Evolutionary conservation across 345 rosid genomes (phyloP).

Genomic region (Rhizophora mangle): DNA sequence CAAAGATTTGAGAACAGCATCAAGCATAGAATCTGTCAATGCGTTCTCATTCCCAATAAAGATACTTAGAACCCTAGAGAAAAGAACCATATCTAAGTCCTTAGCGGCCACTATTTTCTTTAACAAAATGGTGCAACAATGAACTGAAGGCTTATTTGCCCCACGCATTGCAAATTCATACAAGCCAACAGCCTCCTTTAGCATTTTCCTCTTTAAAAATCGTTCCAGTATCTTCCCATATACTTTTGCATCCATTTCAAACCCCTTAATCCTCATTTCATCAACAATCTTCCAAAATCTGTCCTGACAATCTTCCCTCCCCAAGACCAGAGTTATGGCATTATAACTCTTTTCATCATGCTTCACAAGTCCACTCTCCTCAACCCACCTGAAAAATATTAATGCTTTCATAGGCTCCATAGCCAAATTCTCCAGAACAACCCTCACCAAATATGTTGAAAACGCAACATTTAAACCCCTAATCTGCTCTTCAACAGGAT

Average conservation of each 20-base stretch:
- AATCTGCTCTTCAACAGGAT: constrained; percentile 53
- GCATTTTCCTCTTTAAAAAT: constrained; percentile 62
- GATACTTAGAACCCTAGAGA: constrained; percentile 56
- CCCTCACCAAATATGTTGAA: constrained; percentile 52
- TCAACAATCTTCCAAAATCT: constrained; percentile 69
- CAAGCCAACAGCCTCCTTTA: constrained; percentile 67
- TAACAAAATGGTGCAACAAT: constrained; percentile 53
- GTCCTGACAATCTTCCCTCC: constrained; percentile 71
- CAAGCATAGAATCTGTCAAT: constrained; percentile 59
- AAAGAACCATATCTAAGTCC: constrained; percentile 56
- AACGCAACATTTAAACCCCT: constrained; percentile 46
- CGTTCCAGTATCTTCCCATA: constrained; percentile 45
- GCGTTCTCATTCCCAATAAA: constrained; percentile 49
- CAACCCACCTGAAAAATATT: constrained; percentile 76
- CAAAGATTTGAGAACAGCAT: constrained; percentile 65
- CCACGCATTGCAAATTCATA: constrained; percentile 72
- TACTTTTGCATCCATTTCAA: constrained; percentile 66
- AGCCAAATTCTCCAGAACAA: constrained; percentile 62
- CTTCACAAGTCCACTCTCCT: constrained; percentile 56
- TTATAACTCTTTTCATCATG: constrained; percentile 64
- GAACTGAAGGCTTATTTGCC: constrained; percentile 50
- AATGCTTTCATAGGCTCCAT: constrained; percentile 68
- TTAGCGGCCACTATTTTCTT: constrained; percentile 60
- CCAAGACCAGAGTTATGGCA: constrained; percentile 67
- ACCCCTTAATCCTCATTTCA: constrained; percentile 62